phyloP scores from a whole-genome alignment of 495 filamentous ascomycete genomes.

The Penicillium arizonense region DNA sequence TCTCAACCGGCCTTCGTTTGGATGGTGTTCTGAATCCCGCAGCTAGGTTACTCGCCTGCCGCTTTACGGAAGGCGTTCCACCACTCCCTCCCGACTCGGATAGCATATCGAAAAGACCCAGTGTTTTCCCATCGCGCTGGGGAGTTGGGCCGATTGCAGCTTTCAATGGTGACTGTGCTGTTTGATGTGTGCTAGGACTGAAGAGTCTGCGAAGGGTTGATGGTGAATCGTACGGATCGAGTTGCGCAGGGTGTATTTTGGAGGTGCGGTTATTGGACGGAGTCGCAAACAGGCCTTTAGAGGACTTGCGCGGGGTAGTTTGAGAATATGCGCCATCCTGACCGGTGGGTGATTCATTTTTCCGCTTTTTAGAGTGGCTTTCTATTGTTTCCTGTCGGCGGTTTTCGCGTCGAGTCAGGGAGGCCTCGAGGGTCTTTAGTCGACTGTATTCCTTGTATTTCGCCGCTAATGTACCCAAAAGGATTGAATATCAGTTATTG shows the following conservation, averaged over 20 bases:
- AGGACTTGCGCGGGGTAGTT: conserved; percentile 32
- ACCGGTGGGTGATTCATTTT: conserved; percentile 31
- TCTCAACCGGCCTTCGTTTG: conserved; percentile 28
- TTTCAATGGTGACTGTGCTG: conserved; percentile 35
- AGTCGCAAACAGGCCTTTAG: conserved; percentile 37
- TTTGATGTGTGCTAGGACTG: conserved; percentile 53
- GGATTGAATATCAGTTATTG: neutral
- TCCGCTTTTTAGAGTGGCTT: conserved; percentile 39
- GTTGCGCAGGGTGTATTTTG: conserved; percentile 42
- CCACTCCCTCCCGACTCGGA: conserved; percentile 54
- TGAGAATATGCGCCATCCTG: conserved; percentile 17
- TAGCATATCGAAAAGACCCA: conserved; percentile 90
- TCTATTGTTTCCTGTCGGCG: conserved; percentile 21
- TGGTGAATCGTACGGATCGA: conserved; percentile 58
- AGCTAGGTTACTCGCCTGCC: conserved; percentile 28
- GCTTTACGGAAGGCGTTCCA: conserved; percentile 38
- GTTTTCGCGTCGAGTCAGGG: conserved; percentile 26
- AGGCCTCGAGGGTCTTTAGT: conserved; percentile 56
- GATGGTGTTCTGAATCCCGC: conserved; percentile 42
- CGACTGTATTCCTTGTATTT: conserved; percentile 93
- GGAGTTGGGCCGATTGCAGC: conserved; percentile 78
- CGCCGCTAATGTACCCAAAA: conserved; percentile 49
- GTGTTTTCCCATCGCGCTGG: conserved; percentile 79
- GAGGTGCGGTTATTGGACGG: conserved; percentile 43
- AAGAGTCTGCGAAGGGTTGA: conserved; percentile 57